Evolutionary conservation across 495 filamentous ascomycete genomes (phyloP), one percentile per base, ranked within the genome.

Genomic region (Margaritispora aquatica): DNA sequence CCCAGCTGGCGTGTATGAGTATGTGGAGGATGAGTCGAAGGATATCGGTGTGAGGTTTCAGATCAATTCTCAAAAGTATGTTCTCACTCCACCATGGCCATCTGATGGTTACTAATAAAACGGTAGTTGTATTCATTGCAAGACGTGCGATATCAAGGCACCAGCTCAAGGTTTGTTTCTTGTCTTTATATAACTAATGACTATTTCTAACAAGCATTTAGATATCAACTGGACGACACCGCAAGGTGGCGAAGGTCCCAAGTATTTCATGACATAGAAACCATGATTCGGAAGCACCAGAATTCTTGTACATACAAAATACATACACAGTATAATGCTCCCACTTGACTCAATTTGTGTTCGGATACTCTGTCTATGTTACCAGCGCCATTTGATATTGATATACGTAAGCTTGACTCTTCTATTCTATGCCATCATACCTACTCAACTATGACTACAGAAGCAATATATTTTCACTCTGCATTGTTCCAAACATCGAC

Each of bases 61-160:
- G 76, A 97, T 99, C 64, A 98, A 98, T 70, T 79, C 92, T 24
- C 95, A 97, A 69, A 97, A 97, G 90, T 95, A 79, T 81, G 90
- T 86, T 41, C 44, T 57, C 20, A 47, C 41, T 10, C 51, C 29
- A 46, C 41, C 7, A 59, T 22, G 21, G 15, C 21, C 23, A 22
- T 44, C 38, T 62, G 20, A 34, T 4, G 1, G 19, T 17, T 64
- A 44, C 71, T 79, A 61, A 79, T 62, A 0, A 23, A 9, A 15
- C 51, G 13, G 17, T 63, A 95, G 92, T 72, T 99, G 94, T 71
- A 94, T 99, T 57, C 94, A 99, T 73, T 99, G 94, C 78, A 99
- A 99, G 82, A 97, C 94, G 2, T 99, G 94, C 69, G 94, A 99
- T 73, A 97, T 99, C 72, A 99, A 99, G 77, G 92, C 87, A 13